Evolutionary conservation across 176 grass and related monocot species (phyloP).

Genomic region (Hordeum marinum): DNA sequence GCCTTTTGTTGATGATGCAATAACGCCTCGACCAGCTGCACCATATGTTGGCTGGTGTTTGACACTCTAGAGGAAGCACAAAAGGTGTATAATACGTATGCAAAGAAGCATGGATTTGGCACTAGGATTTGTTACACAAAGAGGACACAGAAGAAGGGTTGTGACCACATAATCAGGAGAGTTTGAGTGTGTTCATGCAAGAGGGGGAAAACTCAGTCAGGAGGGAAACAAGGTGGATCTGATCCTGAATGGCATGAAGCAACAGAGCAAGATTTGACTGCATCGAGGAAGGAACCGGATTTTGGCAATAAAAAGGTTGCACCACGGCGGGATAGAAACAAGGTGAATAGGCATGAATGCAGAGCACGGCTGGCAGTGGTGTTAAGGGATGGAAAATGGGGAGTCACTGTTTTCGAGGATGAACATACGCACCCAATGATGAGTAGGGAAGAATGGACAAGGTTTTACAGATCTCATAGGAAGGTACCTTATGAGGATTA

Average conservation of each 20-base stretch:
- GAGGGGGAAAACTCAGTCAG: not conserved
- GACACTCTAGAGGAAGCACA: not conserved
- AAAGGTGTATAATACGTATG: not conserved
- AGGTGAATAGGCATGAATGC: not conserved
- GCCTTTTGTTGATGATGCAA: no score
- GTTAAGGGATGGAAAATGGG: no score
- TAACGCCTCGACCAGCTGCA: no score
- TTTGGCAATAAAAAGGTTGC: not conserved
- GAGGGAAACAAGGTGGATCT: no score
- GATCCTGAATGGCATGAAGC: no score
- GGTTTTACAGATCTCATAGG: no score
- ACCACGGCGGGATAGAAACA: not conserved
- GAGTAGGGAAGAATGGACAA: no score
- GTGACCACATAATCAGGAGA: not conserved
- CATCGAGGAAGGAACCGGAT: not conserved
- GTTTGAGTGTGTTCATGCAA: not conserved
- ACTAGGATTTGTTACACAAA: not conserved
- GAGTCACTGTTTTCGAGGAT: no score
- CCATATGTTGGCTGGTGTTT: not conserved
- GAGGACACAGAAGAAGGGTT: not conserved
- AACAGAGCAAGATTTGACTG: no score
- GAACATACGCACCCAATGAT: no score
- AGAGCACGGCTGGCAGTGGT: not conserved
- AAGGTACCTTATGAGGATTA: no score
- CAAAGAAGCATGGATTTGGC: not conserved